Evolutionary conservation across 2,329 filamentous ascomycete genomes (phyloP).

Genomic region (Verticillium dahliae): DNA sequence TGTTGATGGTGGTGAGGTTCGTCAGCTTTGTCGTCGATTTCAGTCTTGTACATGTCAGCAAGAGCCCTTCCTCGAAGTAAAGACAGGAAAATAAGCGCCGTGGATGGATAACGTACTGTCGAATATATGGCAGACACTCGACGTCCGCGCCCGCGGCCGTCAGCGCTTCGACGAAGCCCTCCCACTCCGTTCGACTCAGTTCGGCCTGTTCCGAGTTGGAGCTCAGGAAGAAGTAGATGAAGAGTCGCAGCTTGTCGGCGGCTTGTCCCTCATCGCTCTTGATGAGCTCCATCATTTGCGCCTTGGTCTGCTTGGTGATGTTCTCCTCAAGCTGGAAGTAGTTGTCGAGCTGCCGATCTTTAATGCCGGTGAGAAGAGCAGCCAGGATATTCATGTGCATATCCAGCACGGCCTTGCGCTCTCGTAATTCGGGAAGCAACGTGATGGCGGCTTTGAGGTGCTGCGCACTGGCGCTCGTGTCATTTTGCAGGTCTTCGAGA

Average conservation of each 20-base stretch:
- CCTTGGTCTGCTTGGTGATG: slow-evolving; percentile 83
- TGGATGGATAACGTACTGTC: slow-evolving; percentile 53
- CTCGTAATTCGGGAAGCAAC: slow-evolving; percentile 80
- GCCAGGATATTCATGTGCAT: slow-evolving; percentile 96
- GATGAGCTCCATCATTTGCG: slow-evolving; percentile 81
- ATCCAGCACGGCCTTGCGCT: slow-evolving; percentile 86
- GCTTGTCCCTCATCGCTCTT: slow-evolving; percentile 73
- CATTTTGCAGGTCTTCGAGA: slow-evolving; percentile 86
- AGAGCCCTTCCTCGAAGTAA: neutral
- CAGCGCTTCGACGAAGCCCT: slow-evolving; percentile 79
- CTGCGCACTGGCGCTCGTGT: slow-evolving; percentile 81
- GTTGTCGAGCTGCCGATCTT: slow-evolving; percentile 89
- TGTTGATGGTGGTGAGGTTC: slow-evolving; percentile 87
- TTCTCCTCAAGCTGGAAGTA: slow-evolving; percentile 95
- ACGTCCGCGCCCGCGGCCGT: slow-evolving; percentile 69
- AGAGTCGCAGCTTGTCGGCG: slow-evolving; percentile 83
- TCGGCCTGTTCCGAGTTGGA: slow-evolving; percentile 75
- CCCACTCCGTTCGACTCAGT: slow-evolving; percentile 73
- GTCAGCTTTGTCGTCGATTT: slow-evolving; percentile 96
- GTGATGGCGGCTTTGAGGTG: slow-evolving; percentile 96
- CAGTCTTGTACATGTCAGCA: slow-evolving; percentile 45
- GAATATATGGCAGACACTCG: slow-evolving; percentile 75
- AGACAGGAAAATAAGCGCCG: no score
- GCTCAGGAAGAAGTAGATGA: slow-evolving; percentile 95
- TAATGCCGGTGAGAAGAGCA: slow-evolving; percentile 56